phyloP scores from a whole-genome alignment of 805 yeast species.

The Spathaspora girioi region DNA sequence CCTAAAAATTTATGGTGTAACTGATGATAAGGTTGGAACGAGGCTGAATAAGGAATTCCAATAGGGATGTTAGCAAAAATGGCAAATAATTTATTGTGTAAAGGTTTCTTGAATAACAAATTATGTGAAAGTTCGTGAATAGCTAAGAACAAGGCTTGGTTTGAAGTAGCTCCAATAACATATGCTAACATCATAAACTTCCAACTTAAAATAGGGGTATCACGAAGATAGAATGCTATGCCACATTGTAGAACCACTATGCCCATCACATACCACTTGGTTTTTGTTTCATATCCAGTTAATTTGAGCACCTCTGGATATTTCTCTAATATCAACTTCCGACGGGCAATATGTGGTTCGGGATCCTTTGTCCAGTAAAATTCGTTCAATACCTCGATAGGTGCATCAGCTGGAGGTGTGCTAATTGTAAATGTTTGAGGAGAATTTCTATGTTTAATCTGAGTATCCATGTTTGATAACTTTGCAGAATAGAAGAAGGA shows the following conservation, averaged over 20 bases:
- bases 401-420: slow-evolving; percentile 40
- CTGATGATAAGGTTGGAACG: slow-evolving; percentile 86
- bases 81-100: slow-evolving; percentile 73
- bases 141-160: slow-evolving; percentile 80
- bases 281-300: slow-evolving; percentile 81
- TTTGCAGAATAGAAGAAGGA: not conserved
- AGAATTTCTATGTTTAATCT: slow-evolving; percentile 24
- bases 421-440: slow-evolving; percentile 26
- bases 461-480: slow-evolving; percentile 10
- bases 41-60: slow-evolving; percentile 87
- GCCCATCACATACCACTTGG: slow-evolving; percentile 67
- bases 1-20: slow-evolving; percentile 90
- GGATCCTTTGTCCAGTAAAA: slow-evolving; percentile 81
- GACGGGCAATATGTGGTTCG: slow-evolving; percentile 76
- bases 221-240: slow-evolving; percentile 57
- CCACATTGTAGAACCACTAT: slow-evolving; percentile 70
- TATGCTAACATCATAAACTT: slow-evolving; percentile 65
- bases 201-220: slow-evolving; percentile 49
- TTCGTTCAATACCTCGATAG: slow-evolving; percentile 47
- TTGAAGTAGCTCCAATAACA: slow-evolving; percentile 79
- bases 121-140: slow-evolving; percentile 89
- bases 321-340: slow-evolving; percentile 68
- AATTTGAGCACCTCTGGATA: slow-evolving; percentile 79
- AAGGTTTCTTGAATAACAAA: slow-evolving; percentile 73
- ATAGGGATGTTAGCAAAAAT: slow-evolving; percentile 80